Percentiles rank a stretch among this genome's conserved stretches.
These are phyloP conservation scores for Penicillium cataractarum DNA, from an alignment of 495 filamentous ascomycete species.

Conservation along the genomic window DNA sequence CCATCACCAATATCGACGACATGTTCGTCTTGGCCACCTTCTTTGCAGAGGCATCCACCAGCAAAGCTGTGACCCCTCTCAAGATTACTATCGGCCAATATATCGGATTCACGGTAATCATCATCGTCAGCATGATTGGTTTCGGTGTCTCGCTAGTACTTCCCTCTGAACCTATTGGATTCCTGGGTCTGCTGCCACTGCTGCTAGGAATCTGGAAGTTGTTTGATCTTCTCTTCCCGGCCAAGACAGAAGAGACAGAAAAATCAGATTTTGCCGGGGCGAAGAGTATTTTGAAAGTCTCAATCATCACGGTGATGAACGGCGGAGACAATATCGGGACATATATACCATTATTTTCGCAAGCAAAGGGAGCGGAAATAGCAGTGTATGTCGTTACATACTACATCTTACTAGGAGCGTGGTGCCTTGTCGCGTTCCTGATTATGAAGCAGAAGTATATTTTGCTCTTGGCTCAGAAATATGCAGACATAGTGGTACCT, in stretches of 20 bases:
- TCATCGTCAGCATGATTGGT: constrained; percentile 12
- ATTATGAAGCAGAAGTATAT: constrained; percentile 13
- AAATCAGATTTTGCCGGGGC: neutral
- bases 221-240: neutral
- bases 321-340: constrained; percentile 15
- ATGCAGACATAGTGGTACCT: constrained; percentile 8
- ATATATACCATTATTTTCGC: constrained; percentile 14
- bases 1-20: constrained; percentile 17
- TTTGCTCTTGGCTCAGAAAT: constrained; percentile 6
- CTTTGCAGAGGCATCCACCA: constrained; percentile 7
- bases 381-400: constrained; percentile 11
- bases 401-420: constrained; percentile 4
- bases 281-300: constrained; percentile 8
- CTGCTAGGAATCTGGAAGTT: constrained; percentile 8
- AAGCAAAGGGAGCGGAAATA: constrained; percentile 10
- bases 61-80: constrained; percentile 4
- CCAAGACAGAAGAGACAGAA: neutral
- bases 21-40: constrained; percentile 14
- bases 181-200: constrained; percentile 7
- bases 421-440: constrained; percentile 8
- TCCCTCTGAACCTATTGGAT: constrained; percentile 14
- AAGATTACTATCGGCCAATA: constrained; percentile 11
- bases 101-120: constrained; percentile 8
- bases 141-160: constrained; percentile 10
- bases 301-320: constrained; percentile 7